Evolutionary conservation across 352 stramenopile genomes (phyloP).

Genomic region (Phytophthora citrophthora): DNA sequence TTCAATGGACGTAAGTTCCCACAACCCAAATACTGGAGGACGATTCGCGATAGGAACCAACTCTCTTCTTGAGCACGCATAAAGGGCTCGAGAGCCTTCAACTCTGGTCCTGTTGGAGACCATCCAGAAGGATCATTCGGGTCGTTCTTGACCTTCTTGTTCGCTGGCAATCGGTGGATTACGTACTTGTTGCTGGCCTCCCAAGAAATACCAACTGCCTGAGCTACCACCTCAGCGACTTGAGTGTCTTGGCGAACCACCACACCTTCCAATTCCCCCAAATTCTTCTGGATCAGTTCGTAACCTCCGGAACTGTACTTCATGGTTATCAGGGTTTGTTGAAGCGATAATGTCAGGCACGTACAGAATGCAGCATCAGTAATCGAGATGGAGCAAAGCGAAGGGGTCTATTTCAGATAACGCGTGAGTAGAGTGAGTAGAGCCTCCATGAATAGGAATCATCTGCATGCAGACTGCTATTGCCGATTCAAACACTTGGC

Average conservation of each 20-base stretch:
- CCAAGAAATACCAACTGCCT: conserved; percentile 55
- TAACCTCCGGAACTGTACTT: conserved; percentile 12
- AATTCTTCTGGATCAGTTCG: conserved; percentile 28
- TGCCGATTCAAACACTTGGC: background rate
- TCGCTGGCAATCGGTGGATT: conserved; percentile 44
- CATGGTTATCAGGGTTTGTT: background rate
- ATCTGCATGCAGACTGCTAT: background rate
- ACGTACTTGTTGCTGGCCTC: conserved; percentile 73
- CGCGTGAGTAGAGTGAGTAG: background rate
- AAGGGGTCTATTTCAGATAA: conserved; percentile 23
- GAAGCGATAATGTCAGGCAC: no score
- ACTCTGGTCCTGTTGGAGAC: conserved; percentile 9
- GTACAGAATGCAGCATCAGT: background rate
- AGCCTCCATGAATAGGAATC: no score
- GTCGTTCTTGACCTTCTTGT: conserved; percentile 61
- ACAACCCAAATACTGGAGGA: no score
- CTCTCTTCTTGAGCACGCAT: no score
- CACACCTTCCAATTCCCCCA: conserved; percentile 46
- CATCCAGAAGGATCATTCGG: conserved; percentile 52
- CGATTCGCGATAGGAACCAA: no score
- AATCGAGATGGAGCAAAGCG: background rate
- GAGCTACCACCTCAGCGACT: conserved; percentile 30
- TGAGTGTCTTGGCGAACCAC: conserved; percentile 67
- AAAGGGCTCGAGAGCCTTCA: no score
- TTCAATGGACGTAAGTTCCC: no score